Base-by-base conservation (phyloP, 176 grass and related monocot genomes). In the Dendrocalamus sinicus region DNA sequence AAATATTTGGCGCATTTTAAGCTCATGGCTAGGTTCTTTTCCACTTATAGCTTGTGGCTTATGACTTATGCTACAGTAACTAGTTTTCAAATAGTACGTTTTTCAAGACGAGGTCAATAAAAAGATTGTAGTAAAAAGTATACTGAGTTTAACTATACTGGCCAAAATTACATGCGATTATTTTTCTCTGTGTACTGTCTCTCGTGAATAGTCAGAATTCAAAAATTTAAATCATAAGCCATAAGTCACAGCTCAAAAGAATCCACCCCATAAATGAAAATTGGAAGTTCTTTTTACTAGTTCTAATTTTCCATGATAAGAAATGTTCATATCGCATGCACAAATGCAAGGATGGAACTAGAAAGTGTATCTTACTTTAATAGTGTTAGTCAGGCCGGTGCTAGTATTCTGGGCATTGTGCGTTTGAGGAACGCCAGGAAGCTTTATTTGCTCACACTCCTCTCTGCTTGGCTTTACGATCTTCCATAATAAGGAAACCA, bases 361-460 rank as follows among this genome's bases (percentile, higher is more conserved):
- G 32, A 8, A 22, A 58, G n/a, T 16, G 20, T 68, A 44, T 85
- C 73, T 85, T 68, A 85, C 83, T 77, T 85, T 68, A 68, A 37
- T 24, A 51, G 35, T 57, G 45, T 53, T 74, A 52, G 47, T 20
- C 3, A 37, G 30, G 51, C 24, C 17, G 9, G 17, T 54, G 46
- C 62, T 23, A 66, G 28, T 53, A 50, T 40, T 76, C 15, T 77
- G 83, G 62, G 37, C 37, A 77, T 44, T 54, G 32, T 55, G 14
- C 28, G 61, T 72, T 72, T 72, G 80, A 54, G 80, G 54, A 83
- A 77, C 7, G 52, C 7, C 53, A 66, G 35, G 35, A 65, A 73
- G 32, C 67, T 53, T 73, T 72, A 39, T 78, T 73, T 84, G 58
- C 39, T 79, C 58, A 67, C 35, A 59, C 9, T 67, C 24, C 48